A percentile compares a stretch with the other conserved stretches of the same genome.
These are phyloP conservation scores for Suillus brevipes DNA, from an alignment of 768 basidiomycete species.

Conservation along the genomic window DNA sequence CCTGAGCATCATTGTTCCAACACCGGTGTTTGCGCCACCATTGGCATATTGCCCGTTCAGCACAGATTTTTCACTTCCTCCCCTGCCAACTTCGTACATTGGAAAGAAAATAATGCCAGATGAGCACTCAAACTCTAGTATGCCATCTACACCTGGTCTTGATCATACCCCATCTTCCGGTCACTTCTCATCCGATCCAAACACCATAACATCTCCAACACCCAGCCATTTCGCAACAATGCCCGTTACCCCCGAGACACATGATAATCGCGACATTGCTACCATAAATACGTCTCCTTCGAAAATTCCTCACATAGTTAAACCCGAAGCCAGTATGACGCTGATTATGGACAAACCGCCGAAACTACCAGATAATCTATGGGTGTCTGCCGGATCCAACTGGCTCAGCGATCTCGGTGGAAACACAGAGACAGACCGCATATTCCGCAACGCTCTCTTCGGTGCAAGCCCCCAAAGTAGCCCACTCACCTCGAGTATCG, in stretches of 20 bases:
- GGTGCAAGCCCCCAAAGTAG: conserved; percentile 22
- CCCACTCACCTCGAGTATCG: conserved; percentile 23
- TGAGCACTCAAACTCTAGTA: conserved; percentile 9
- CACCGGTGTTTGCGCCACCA: conserved; percentile 22
- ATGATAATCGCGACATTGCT: conserved; percentile 13
- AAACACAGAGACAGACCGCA: conserved; percentile 31
- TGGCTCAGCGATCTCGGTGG: conserved; percentile 36
- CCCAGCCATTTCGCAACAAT: conserved; percentile 29
- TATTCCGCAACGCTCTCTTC: conserved; percentile 28
- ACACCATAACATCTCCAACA: conserved; percentile 26
- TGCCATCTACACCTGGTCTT: conserved; percentile 13
- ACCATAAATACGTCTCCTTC: conserved; percentile 16
- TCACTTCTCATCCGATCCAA: conserved; percentile 2
- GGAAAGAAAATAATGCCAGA: conserved; percentile 21
- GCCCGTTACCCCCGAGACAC: conserved; percentile 24
- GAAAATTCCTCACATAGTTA: conserved; percentile 10
- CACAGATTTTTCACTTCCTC: conserved; percentile 32
- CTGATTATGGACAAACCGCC: conserved; percentile 10
- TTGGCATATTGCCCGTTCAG: conserved; percentile 36
- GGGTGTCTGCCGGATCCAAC: conserved; percentile 25
- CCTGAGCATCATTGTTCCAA: conserved; percentile 33
- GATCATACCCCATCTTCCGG: conserved; percentile 10
- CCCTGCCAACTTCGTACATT: conserved; percentile 31
- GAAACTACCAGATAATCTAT: conserved; percentile 10
- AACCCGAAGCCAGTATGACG: conserved; percentile 2